phyloP scores from a whole-genome alignment of 331 rosid genomes.

The Ulmus americana region DNA sequence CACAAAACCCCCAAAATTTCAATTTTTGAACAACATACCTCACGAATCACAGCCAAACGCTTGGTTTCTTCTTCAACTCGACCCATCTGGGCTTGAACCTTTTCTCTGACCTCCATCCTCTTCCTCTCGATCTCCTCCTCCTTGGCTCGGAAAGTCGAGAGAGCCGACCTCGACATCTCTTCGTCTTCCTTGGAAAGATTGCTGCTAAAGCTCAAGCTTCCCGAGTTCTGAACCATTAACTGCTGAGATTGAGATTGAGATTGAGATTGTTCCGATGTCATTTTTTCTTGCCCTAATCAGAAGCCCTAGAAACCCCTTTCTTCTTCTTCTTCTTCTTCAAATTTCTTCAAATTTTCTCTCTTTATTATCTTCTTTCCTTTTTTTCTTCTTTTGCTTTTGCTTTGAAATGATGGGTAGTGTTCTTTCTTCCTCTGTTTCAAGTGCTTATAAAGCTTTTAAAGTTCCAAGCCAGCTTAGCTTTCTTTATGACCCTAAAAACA shows the following conservation, averaged over 20 bases:
- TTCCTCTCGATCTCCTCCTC: slow-evolving; percentile 51
- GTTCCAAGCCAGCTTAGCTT: slow-evolving; percentile 27
- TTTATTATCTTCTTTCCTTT: slow-evolving; percentile 24
- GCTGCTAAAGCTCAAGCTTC: slow-evolving; percentile 88
- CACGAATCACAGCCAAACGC: slow-evolving; percentile 41
- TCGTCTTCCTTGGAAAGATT: slow-evolving; percentile 66
- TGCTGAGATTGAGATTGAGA: slow-evolving; percentile 28
- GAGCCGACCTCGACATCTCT: slow-evolving; percentile 44
- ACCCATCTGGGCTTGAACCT: slow-evolving; percentile 35
- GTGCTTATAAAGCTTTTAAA: slow-evolving; percentile 27
- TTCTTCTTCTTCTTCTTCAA: slow-evolving; percentile 26
- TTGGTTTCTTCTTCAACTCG: slow-evolving; percentile 45
- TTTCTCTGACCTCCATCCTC: slow-evolving; percentile 43
- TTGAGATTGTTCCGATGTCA: slow-evolving; percentile 40
- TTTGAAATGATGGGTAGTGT: slow-evolving; percentile 43
- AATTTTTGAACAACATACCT: slow-evolving; percentile 20
- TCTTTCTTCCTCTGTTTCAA: slow-evolving; percentile 28
- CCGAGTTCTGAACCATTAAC: slow-evolving; percentile 64
- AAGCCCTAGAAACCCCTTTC: slow-evolving; percentile 12
- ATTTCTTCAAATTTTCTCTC: neutral
- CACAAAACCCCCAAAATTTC: neutral
- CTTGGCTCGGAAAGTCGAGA: slow-evolving; percentile 34
- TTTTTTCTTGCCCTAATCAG: slow-evolving; percentile 29
- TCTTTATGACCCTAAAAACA: neutral
- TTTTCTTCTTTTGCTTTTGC: slow-evolving; percentile 38